Conservation (phyloP, 768 basidiomycete genomes). For the Chlorophyllum brunneum region DNA sequence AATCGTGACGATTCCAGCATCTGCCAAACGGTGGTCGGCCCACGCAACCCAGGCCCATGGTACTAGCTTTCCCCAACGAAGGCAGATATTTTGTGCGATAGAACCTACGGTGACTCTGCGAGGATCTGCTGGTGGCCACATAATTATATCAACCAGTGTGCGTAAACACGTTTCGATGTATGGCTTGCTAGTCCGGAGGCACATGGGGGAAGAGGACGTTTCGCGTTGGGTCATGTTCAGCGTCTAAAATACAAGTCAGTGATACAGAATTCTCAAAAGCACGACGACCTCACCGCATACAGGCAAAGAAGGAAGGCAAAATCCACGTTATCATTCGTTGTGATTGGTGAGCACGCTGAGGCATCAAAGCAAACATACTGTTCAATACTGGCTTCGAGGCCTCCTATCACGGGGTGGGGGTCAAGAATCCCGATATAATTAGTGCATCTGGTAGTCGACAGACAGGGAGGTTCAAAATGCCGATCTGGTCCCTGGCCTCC, state of each 20-base stretch:
- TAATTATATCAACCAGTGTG: neutral
- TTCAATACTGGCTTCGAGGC: conserved; percentile 5
- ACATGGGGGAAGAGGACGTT: neutral
- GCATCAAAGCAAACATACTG: conserved; percentile 2
- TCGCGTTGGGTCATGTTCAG: neutral
- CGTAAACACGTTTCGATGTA: conserved; percentile 5
- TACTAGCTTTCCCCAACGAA: conserved; percentile 54
- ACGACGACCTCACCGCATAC: neutral
- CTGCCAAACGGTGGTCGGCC: conserved; percentile 47
- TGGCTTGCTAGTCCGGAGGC: neutral
- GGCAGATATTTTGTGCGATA: conserved; percentile 41
- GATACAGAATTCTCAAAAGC: neutral
- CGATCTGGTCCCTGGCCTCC: neutral
- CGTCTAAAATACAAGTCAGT: neutral
- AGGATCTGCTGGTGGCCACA: neutral
- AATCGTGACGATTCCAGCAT: conserved; percentile 44
- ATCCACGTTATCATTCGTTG: neutral
- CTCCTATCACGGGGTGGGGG: neutral
- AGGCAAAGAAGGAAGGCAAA: conserved; percentile 5
- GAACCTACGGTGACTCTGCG: neutral
- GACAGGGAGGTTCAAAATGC: neutral
- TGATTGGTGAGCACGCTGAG: neutral
- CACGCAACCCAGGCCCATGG: conserved; percentile 68
- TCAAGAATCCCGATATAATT: neutral
- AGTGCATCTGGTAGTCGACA: neutral